Percentiles rank a stretch among this genome's conserved stretches.
Conservation (phyloP, 306 rosid genomes). For the Vicia villosa region DNA sequence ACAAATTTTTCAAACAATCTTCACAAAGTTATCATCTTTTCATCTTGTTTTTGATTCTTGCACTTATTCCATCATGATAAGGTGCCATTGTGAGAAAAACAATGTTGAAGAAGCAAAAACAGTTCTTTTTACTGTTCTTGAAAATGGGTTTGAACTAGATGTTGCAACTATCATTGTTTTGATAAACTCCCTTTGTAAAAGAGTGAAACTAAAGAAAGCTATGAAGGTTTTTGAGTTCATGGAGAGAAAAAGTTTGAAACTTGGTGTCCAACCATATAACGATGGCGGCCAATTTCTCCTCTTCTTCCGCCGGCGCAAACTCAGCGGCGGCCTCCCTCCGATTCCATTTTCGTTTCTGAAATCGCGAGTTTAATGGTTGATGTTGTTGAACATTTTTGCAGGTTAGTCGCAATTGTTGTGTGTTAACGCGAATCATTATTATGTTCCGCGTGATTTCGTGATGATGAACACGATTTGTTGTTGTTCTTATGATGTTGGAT, state of each 20-base stretch:
- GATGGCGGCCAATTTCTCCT: no score
- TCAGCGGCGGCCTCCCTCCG: no score
- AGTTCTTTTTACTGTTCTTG: conserved; percentile 50
- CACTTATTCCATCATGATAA: conserved; percentile 61
- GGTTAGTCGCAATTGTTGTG: no score
- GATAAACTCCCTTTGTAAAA: conserved; percentile 61
- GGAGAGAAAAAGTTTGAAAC: conserved; percentile 48
- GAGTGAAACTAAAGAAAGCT: conserved; percentile 67
- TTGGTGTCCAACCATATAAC: conserved; percentile 54
- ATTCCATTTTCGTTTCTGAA: no score
- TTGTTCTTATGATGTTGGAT: no score
- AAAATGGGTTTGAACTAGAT: conserved; percentile 55
- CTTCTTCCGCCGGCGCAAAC: no score
- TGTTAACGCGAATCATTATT: no score
- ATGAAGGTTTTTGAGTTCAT: conserved; percentile 56
- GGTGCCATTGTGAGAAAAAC: conserved; percentile 58
- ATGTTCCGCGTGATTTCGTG: no score
- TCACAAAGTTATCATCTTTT: conserved; percentile 40
- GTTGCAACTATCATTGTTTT: conserved; percentile 52
- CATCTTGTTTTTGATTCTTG: conserved; percentile 55
- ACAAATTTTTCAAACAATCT: conserved; percentile 45
- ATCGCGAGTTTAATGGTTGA: no score
- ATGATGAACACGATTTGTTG: no score
- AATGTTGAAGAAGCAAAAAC: conserved; percentile 57
- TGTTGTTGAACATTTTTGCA: no score